Percentiles rank a stretch among this genome's conserved stretches.
These are phyloP conservation scores for Cadophora luteo-olivacea DNA, from an alignment of 2,329 filamentous ascomycete species.

Conservation along the genomic window DNA sequence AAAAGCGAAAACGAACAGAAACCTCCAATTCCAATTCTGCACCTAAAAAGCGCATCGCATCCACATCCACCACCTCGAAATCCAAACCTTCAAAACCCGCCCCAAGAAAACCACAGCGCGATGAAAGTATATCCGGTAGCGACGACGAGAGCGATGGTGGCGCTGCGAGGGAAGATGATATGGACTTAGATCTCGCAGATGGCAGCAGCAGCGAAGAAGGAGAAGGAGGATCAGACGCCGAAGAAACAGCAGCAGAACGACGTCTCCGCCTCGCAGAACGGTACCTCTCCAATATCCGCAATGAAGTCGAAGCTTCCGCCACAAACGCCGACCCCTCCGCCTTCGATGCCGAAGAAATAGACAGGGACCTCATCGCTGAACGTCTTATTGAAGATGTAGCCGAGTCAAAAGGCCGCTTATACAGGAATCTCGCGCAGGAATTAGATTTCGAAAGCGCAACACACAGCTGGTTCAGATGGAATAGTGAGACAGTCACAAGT, in stretches of 20 bases:
- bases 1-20: conserved; percentile 82
- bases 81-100: conserved; percentile 45
- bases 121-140: conserved; percentile 82
- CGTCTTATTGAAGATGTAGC: conserved; percentile 90
- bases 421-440: conserved; percentile 77
- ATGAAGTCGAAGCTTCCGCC: conserved; percentile 67
- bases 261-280: conserved; percentile 86
- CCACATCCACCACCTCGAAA: conserved; percentile 32
- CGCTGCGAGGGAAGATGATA: conserved; percentile 63
- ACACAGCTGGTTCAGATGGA: conserved; percentile 77
- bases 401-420: conserved; percentile 88
- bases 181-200: conserved; percentile 47
- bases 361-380: conserved; percentile 90
- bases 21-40: conserved; percentile 51
- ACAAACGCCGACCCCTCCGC: conserved; percentile 73
- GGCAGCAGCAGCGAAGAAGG: conserved; percentile 63
- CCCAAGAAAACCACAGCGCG: conserved; percentile 51
- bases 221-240: conserved; percentile 49
- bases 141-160: conserved; percentile 72
- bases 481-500: conserved; percentile 78
- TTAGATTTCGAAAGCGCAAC: conserved; percentile 72
- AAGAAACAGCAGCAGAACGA: conserved; percentile 89
- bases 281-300: conserved; percentile 88
- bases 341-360: conserved; percentile 93
- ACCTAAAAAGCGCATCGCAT: conserved; percentile 64